Conservation (phyloP, 148 eudicot genomes). For the Diospyros lotus region DNA sequence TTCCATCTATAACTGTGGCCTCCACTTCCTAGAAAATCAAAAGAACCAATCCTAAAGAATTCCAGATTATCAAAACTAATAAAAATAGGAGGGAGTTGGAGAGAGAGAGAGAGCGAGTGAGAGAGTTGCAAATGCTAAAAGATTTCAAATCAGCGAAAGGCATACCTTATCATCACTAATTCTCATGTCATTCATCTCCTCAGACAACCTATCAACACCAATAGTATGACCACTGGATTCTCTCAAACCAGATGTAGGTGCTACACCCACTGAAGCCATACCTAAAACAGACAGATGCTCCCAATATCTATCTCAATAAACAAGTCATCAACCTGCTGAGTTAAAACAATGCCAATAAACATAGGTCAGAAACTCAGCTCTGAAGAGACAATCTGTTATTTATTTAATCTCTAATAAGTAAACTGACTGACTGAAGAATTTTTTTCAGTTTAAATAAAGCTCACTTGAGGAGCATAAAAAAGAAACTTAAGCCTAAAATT, state of each 20-base stretch:
- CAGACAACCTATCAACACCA: constrained; percentile 59
- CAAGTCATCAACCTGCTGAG: constrained; percentile 13
- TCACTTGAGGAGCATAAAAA: background rate
- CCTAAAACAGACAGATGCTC: constrained; percentile 9
- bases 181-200: constrained; percentile 81
- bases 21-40: constrained; percentile 59
- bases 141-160: too few species aligned
- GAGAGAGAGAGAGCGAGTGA: background rate
- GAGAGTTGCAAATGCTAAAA: background rate
- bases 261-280: constrained; percentile 62
- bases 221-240: constrained; percentile 38
- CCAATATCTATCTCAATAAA: background rate
- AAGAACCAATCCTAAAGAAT: background rate
- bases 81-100: background rate
- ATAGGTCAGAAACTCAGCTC: background rate
- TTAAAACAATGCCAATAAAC: background rate
- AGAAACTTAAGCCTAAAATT: background rate
- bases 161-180: constrained; percentile 84
- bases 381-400: background rate
- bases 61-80: background rate
- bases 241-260: constrained; percentile 41
- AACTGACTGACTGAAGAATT: background rate
- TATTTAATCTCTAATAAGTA: background rate
- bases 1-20: constrained; percentile 62
- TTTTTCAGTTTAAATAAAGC: background rate